Evolutionary conservation across 345 rosid genomes (phyloP), one percentile per base, ranked within the genome.

Genomic region (Pistacia vera): DNA sequence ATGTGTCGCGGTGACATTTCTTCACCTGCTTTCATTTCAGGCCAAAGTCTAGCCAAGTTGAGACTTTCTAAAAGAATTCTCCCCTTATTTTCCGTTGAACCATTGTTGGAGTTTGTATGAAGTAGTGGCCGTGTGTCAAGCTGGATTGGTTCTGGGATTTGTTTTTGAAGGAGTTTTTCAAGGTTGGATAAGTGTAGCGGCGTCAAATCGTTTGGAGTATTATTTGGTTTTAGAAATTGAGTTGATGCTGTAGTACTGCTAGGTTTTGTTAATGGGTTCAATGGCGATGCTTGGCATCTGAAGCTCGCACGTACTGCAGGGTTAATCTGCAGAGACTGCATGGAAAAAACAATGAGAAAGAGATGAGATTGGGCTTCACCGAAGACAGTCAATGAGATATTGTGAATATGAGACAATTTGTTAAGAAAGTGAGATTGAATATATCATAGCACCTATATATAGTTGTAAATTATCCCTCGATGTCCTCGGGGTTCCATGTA

Each of bases 1-100:
- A 95, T 57, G 79, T 89, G 83, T 58, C 92, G 83, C 0, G 99
- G 99, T 0, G 99, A 96, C 92, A 96, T 90, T 78, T 93, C 99
- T 46, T 91, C 99, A 0, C 95, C 99, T 8, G 93, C 89, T 77
- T 88, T 95, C 85, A 81, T 80, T 68, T 86, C 95, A 25, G 97
- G 90, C 99, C 99, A 96, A 16, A 96, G 55, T 80, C 93, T 66
- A 0, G 83, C 62, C 82, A 93, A 72, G 63, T 82, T 93, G 49
- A 96, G 83, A 54, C 95, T 89, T 73, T 86, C 88, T 0, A 91
- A 76, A 35, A 87, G 73, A 30, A 58, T 63, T 46, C 60, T 79
- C 0, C 87, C 82, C 60, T 65, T 81, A 8, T 61, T 69, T 73
- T 60, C 83, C 51, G 63, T 17, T 11, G 81, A 68, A 12, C 74